Evolutionary conservation across 257 asterid genomes (phyloP).

Genomic region (Solanum pimpinellifolium): DNA sequence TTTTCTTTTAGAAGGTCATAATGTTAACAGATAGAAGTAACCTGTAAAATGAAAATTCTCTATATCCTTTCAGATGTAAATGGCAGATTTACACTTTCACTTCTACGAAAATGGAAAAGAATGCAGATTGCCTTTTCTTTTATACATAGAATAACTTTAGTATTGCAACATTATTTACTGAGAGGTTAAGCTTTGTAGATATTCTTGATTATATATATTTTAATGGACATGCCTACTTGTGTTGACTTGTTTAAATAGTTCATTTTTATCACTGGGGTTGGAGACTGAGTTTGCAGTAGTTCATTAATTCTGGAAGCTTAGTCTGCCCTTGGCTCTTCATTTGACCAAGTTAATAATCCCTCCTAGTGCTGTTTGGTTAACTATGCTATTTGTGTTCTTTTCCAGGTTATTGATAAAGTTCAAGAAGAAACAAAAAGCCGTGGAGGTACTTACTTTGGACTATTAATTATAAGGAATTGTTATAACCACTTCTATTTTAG

Average conservation of each 20-base stretch:
- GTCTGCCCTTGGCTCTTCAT: neutral
- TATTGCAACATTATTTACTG: neutral
- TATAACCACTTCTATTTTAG: neutral
- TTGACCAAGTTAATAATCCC: neutral
- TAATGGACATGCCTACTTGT: neutral
- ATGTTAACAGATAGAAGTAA: neutral
- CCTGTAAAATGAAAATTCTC: neutral
- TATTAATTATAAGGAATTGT: neutral
- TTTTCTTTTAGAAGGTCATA: neutral
- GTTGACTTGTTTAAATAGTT: neutral
- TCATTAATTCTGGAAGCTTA: neutral
- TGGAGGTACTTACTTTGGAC: conserved; percentile 18
- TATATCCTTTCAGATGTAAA: neutral
- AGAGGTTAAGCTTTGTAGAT: neutral
- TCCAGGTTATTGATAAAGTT: conserved; percentile 59
- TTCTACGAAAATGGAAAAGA: neutral
- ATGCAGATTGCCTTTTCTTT: neutral
- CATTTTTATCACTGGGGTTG: neutral
- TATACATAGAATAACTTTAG: neutral
- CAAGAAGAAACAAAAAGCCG: conserved; percentile 56
- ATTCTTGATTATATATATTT: neutral
- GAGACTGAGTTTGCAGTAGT: neutral
- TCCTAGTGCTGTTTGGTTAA: neutral
- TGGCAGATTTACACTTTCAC: neutral
- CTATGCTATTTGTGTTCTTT: neutral